These are phyloP conservation scores for Pythium sp. DNA, from an alignment of 352 stramenopile genomes.

Conservation along the genomic window DNA sequence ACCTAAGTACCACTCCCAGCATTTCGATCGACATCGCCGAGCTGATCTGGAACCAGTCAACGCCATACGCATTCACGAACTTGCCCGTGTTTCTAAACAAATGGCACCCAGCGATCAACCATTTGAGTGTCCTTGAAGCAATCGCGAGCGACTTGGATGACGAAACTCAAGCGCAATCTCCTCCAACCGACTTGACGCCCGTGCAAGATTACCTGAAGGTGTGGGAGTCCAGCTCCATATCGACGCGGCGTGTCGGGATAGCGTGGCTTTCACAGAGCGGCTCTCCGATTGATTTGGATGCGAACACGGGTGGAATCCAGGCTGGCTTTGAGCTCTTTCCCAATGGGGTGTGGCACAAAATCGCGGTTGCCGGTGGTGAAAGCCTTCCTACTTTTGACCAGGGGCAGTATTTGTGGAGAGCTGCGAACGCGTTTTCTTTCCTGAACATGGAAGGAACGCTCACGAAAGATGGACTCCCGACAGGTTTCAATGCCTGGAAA, in stretches of 20 bases:
- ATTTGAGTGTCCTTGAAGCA: not conserved
- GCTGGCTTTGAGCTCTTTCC: conserved; percentile 53
- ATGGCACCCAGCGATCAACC: conserved; percentile 46
- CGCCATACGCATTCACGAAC: conserved; percentile 39
- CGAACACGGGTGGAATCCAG: conserved; percentile 29
- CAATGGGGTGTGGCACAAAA: conserved; percentile 27
- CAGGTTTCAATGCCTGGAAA: conserved; percentile 55
- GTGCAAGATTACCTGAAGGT: conserved; percentile 38
- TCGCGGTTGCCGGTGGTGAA: conserved; percentile 1
- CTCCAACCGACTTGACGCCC: conserved; percentile 20
- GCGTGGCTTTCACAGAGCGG: conserved; percentile 36
- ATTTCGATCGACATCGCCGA: conserved; percentile 42
- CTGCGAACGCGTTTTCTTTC: conserved; percentile 43
- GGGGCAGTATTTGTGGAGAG: conserved; percentile 41
- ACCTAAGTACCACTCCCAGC: conserved; percentile 21
- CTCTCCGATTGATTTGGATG: conserved; percentile 45
- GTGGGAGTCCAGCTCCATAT: conserved; percentile 48
- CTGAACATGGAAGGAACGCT: conserved; percentile 17
- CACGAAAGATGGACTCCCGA: conserved; percentile 29
- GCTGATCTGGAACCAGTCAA: conserved; percentile 30
- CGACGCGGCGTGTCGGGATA: conserved; percentile 25
- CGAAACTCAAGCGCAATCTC: not conserved
- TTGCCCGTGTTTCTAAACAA: conserved; percentile 31
- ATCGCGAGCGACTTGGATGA: not conserved
- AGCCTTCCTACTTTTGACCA: conserved; percentile 35